Percentiles rank a stretch among this genome's conserved stretches.
Conservation (phyloP, 129 eudicot species). For the Helichrysum umbraculigerum region DNA sequence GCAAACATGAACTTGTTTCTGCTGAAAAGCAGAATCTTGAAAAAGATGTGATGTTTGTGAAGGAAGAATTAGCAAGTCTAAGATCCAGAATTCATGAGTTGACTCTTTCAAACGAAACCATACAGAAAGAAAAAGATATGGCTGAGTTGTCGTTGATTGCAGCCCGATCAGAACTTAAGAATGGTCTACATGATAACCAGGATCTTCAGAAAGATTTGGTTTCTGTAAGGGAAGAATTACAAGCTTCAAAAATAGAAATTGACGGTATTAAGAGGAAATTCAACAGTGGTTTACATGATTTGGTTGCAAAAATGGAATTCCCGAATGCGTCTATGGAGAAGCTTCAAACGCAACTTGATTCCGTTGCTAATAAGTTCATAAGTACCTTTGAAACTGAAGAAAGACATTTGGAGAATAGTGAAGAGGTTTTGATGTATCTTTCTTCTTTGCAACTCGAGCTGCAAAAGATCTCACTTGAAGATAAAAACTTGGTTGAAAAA, state of each 20-base stretch:
- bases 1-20: slow-evolving; percentile 54
- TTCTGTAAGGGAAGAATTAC: neutral
- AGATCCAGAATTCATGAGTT: neutral
- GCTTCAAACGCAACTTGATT: slow-evolving; percentile 62
- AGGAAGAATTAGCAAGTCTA: slow-evolving; percentile 41
- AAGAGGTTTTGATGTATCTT: slow-evolving; percentile 56
- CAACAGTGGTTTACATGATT: slow-evolving; percentile 41
- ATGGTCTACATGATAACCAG: neutral
- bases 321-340: slow-evolving; percentile 53
- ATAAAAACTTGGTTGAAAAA: slow-evolving; percentile 43
- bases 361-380: slow-evolving; percentile 49
- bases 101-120: slow-evolving; percentile 1
- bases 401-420: slow-evolving; percentile 40
- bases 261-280: slow-evolving; percentile 55
- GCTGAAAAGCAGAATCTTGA: slow-evolving; percentile 58
- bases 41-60: slow-evolving; percentile 38
- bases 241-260: slow-evolving; percentile 11
- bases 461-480: slow-evolving; percentile 55
- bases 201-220: slow-evolving; percentile 6
- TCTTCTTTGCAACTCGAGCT: slow-evolving; percentile 61
- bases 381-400: slow-evolving; percentile 52
- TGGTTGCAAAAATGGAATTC: slow-evolving; percentile 45
- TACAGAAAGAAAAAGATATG: slow-evolving; percentile 42
- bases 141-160: slow-evolving; percentile 40
- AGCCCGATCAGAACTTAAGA: slow-evolving; percentile 37